These are phyloP conservation scores for Schizochytrium sp. DNA, from an alignment of 108 stramenopile genomes.

Conservation along the genomic window DNA sequence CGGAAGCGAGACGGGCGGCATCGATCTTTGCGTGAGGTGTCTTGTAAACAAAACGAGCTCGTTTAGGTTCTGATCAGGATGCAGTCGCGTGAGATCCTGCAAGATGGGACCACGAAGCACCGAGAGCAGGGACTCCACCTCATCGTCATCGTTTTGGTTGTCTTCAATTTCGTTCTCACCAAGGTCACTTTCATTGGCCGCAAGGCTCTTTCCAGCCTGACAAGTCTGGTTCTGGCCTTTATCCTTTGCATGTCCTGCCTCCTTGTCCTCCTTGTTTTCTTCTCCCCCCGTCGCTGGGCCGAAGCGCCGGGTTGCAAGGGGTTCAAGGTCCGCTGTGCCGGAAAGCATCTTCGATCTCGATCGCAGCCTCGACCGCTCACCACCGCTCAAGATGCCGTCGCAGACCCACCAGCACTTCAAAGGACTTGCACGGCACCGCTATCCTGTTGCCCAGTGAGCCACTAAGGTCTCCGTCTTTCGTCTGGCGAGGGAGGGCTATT, in stretches of 20 bases:
- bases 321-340: not conserved
- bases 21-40: not conserved
- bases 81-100: conserved; percentile 23
- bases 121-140: not conserved
- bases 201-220: no score
- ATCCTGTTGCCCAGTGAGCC: no score
- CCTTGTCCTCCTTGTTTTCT: no score
- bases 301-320: not conserved
- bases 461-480: no score
- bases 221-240: no score
- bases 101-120: not conserved
- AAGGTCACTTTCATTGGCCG: no score
- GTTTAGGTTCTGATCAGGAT: conserved; percentile 7
- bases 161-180: no score
- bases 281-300: no score
- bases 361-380: not conserved
- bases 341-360: not conserved
- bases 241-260: no score
- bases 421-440: not conserved
- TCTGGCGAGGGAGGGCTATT: no score
- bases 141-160: no score
- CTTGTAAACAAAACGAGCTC: not conserved
- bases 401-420: not conserved
- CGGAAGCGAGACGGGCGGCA: not conserved
- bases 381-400: not conserved